A percentile compares a stretch with the other conserved stretches of the same genome.
Evolutionary conservation across 192 early-diverging fungal genomes (phyloP).

Genomic region (Umbelopsis sp.): DNA sequence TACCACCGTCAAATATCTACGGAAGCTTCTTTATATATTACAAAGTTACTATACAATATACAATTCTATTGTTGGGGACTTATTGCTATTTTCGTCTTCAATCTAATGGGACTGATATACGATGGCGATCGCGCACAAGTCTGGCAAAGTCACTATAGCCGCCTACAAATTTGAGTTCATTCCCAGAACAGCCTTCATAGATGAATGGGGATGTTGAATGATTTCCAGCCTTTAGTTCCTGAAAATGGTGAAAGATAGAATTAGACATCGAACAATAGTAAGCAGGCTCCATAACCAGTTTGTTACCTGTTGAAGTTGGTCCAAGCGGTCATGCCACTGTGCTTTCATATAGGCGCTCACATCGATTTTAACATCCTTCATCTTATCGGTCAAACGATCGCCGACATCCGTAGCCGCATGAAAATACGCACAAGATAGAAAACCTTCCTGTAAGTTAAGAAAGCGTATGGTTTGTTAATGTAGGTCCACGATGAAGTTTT

Average conservation of each 20-base stretch:
- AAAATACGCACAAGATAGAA: constrained; percentile 44
- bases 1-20: no score
- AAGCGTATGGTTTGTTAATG: background rate
- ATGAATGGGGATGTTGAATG: constrained; percentile 51
- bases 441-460: constrained; percentile 40
- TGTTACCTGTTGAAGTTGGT: constrained; percentile 24
- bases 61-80: background rate
- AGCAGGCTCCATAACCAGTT: background rate
- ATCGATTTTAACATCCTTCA: constrained; percentile 34
- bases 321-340: constrained; percentile 32
- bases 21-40: no score
- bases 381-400: constrained; percentile 26
- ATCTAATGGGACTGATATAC: constrained; percentile 3
- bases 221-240: constrained; percentile 20
- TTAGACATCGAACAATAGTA: background rate
- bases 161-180: constrained; percentile 38
- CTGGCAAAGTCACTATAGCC: constrained; percentile 45
- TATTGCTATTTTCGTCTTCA: background rate
- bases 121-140: constrained; percentile 9
- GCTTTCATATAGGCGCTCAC: constrained; percentile 30
- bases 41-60: background rate
- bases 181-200: constrained; percentile 46
- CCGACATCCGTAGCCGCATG: constrained; percentile 38
- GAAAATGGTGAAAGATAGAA: background rate
- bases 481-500: no score